Percentiles rank a stretch among this genome's conserved stretches.
Evolutionary conservation across 768 basidiomycete species (phyloP).

Genomic region (Hypholoma fasciculare): DNA sequence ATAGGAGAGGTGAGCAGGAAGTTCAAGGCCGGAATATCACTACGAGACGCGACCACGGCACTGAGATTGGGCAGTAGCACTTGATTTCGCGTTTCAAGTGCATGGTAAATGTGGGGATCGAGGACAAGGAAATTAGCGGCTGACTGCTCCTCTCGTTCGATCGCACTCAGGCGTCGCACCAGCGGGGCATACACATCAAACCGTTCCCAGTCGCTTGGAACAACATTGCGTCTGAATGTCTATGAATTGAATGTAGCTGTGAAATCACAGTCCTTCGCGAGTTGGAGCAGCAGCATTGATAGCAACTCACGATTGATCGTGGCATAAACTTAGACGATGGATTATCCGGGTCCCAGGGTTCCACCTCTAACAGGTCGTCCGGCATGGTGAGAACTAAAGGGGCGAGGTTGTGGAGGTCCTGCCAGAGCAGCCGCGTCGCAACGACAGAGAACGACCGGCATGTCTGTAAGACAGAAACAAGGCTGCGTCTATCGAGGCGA

Average conservation of each 20-base stretch:
- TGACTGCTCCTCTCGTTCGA: not conserved
- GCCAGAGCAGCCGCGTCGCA: slow-evolving; percentile 9
- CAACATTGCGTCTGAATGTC: slow-evolving; percentile 8
- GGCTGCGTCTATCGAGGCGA: not conserved
- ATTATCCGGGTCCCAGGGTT: not conserved
- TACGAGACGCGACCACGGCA: not conserved
- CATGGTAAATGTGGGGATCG: not conserved
- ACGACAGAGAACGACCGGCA: slow-evolving; percentile 7
- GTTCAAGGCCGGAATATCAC: not conserved
- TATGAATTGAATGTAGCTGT: not conserved
- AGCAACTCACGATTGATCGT: not conserved
- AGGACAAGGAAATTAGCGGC: not conserved
- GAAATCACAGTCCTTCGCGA: too few species aligned
- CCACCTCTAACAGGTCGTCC: slow-evolving; percentile 9
- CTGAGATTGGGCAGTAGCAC: slow-evolving; percentile 3
- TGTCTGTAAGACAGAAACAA: slow-evolving; percentile 6
- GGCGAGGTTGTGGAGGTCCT: not conserved
- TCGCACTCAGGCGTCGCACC: slow-evolving; percentile 1
- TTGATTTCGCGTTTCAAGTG: not conserved
- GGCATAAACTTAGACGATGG: not conserved
- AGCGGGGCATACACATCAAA: slow-evolving; percentile 10
- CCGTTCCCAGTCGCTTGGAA: slow-evolving; percentile 7
- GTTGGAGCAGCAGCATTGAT: not conserved
- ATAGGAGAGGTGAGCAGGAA: slow-evolving; percentile 1
- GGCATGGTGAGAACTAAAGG: slow-evolving; percentile 14